Evolutionary conservation across 305 asterid genomes (phyloP).

Genomic region (Solanum hybrid): DNA sequence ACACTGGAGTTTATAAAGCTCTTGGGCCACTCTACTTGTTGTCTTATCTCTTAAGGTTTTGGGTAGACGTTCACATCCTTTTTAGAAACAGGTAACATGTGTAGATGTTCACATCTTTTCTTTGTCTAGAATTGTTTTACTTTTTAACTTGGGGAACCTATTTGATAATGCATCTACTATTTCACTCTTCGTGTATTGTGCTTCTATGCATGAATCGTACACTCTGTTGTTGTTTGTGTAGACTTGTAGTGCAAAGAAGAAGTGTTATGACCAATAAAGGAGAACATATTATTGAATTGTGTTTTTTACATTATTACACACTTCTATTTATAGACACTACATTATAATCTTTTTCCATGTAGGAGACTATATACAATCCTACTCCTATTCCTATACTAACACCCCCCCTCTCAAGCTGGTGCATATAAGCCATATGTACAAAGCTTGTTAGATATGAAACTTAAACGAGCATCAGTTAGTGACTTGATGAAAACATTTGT

Average conservation of each 20-base stretch:
- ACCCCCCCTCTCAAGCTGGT: background rate
- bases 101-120: background rate
- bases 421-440: background rate
- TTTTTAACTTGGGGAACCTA: background rate
- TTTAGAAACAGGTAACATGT: background rate
- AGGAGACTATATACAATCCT: background rate
- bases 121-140: background rate
- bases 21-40: background rate
- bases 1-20: background rate
- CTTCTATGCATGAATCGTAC: background rate
- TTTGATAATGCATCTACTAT: background rate
- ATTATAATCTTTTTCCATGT: background rate
- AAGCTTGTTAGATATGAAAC: background rate
- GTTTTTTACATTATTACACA: background rate
- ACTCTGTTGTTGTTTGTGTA: background rate
- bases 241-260: background rate
- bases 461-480: background rate
- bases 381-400: background rate
- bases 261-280: background rate
- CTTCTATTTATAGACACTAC: background rate
- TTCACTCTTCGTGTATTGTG: background rate
- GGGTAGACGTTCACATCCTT: background rate
- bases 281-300: background rate
- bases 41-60: background rate
- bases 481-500: background rate